Evolutionary conservation across 768 basidiomycete species (phyloP).

Genomic region (Collybia mongolica): DNA sequence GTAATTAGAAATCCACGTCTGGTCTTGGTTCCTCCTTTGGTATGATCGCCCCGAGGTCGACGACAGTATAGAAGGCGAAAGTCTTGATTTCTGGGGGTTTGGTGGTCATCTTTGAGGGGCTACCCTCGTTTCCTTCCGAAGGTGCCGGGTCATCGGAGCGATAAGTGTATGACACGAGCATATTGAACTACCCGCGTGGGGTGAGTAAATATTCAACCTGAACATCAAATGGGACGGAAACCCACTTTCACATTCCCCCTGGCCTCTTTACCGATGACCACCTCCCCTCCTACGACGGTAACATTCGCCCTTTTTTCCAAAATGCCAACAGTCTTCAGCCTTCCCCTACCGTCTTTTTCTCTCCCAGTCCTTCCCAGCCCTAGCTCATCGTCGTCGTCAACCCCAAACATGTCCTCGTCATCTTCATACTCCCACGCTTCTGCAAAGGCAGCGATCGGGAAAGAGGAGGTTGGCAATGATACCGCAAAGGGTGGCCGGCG

Average conservation of each 20-base stretch:
- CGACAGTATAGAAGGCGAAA: slow-evolving; percentile 86
- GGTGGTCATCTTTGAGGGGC: slow-evolving; percentile 36
- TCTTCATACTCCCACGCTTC: slow-evolving; percentile 99
- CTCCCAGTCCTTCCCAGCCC: slow-evolving; percentile 31
- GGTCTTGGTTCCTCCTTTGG: slow-evolving; percentile 50
- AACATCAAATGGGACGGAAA: not conserved
- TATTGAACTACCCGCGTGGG: slow-evolving; percentile 67
- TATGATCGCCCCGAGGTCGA: slow-evolving; percentile 74
- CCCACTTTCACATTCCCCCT: slow-evolving; percentile 77
- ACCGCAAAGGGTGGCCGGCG: slow-evolving; percentile 77
- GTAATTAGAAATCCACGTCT: slow-evolving; percentile 20
- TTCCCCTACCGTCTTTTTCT: slow-evolving; percentile 47
- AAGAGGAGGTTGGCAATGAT: slow-evolving; percentile 72
- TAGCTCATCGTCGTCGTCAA: slow-evolving; percentile 54
- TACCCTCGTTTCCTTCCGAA: slow-evolving; percentile 55
- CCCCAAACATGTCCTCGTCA: slow-evolving; percentile 88
- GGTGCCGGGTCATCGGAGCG: slow-evolving; percentile 82
- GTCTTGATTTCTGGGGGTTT: slow-evolving; percentile 76
- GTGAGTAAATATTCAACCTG: not conserved
- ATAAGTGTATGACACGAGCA: slow-evolving; percentile 94
- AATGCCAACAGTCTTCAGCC: slow-evolving; percentile 68
- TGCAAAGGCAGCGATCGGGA: slow-evolving; percentile 86
- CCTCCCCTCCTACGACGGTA: slow-evolving; percentile 86
- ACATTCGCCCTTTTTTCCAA: slow-evolving; percentile 89
- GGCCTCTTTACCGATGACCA: slow-evolving; percentile 80